Base-by-base conservation (phyloP, 768 basidiomycete species). In the Mycena metata region DNA sequence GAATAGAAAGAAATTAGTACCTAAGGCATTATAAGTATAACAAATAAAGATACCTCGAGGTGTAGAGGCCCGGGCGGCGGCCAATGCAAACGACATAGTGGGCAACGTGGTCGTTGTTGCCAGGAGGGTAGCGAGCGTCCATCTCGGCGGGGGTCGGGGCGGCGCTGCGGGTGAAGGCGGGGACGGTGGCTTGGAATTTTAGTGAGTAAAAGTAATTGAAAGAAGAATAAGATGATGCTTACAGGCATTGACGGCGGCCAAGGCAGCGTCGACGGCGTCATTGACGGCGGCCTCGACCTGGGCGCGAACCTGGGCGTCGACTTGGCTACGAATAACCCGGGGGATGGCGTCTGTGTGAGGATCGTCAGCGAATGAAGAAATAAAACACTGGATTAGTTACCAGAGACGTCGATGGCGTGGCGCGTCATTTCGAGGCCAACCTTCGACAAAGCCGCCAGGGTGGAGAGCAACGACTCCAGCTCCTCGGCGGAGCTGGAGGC, bases 61-160 rank as follows among this genome's bases (percentile, higher is more conserved):
- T 12, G 15, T 64, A 64, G 46, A 64, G 30, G 39, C 63, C 63
- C 0, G 55, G 63, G 5, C 30, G 16, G 30, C 55, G 55, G 1
- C 63, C 63, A 24, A 57, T 21, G 19, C 35, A 41, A 36, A 64
- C 54, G 13, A 64, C 63, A 11, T 64, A 26, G 55, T 55, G 57
- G 3, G 13, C 0, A 11, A 43, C 42, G 23, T 36, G 21, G 46
- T 64, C 55, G 3, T 47, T 55, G 8, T 11, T 15, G 7, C 63
- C 63, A 12, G 63, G 36, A 6, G 63, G 63, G 41, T 41, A 50
- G 1, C 3, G 15, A 0, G 45, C 47, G 0, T 64, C 63, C 35
- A 64, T 6, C 16, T 41, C 13, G 21, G 12, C 55, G 12, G 63
- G 63, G 9, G 55, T 64, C 1, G 30, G 35, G 0, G 46, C 33